These are phyloP conservation scores for Rhodotorula babjevae DNA, from an alignment of 768 basidiomycete genomes.

Conservation along the genomic window DNA sequence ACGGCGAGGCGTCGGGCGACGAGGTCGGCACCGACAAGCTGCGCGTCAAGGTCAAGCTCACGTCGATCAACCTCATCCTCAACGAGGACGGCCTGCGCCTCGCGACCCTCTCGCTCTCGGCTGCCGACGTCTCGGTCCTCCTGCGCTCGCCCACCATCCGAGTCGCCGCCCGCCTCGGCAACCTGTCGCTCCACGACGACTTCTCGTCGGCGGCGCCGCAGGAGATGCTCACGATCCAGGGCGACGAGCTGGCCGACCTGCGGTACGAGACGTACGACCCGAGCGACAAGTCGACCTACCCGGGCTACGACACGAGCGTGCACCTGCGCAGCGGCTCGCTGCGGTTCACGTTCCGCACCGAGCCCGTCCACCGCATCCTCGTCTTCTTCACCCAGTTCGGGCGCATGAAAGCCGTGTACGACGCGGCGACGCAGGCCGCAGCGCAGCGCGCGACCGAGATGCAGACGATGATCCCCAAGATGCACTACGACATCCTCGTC, in stretches of 20 bases:
- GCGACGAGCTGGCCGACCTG: conserved; percentile 88
- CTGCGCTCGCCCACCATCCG: conserved; percentile 68
- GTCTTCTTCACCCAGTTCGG: conserved; percentile 77
- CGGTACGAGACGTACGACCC: conserved; percentile 86
- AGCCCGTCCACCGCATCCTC: conserved; percentile 83
- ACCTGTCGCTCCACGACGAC: conserved; percentile 68
- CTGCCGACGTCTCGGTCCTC: conserved; percentile 76
- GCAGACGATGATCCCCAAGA: conserved; percentile 56
- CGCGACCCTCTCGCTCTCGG: conserved; percentile 82
- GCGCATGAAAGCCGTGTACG: conserved; percentile 86
- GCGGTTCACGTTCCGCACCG: conserved; percentile 79
- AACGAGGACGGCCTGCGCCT: conserved; percentile 65
- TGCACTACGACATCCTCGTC: conserved; percentile 85
- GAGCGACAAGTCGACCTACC: conserved; percentile 59
- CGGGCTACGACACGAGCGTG: conserved; percentile 77
- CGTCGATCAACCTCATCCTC: conserved; percentile 56
- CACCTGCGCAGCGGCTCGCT: conserved; percentile 80
- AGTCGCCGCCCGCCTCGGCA: conserved; percentile 75
- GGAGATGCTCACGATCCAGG: conserved; percentile 89
- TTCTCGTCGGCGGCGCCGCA: conserved; percentile 54
- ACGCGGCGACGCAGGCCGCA: conserved; percentile 86
- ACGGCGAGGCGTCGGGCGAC: conserved; percentile 27
- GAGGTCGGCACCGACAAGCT: conserved; percentile 57
- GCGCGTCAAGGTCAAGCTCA: conserved; percentile 73
- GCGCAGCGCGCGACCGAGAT: conserved; percentile 88